Conservation (phyloP, 352 stramenopile genomes). For the Blastocystis sp. region DNA sequence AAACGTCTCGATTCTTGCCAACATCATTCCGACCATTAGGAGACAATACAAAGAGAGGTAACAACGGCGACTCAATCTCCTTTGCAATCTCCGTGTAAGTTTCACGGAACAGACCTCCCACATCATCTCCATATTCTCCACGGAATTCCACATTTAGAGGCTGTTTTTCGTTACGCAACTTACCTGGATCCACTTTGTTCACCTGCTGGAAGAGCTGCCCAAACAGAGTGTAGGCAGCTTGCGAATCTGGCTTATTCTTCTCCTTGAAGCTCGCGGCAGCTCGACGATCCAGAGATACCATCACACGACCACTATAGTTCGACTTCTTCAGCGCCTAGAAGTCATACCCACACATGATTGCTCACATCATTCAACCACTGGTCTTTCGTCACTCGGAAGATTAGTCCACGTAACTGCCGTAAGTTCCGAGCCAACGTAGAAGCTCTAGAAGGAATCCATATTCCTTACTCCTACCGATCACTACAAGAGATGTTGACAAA, state of each 20-base stretch:
- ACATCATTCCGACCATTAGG: slow-evolving; percentile 64
- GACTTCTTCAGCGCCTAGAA: slow-evolving; percentile 33
- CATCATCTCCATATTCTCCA: slow-evolving; percentile 59
- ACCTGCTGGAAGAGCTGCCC: slow-evolving; percentile 40
- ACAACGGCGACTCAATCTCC: slow-evolving; percentile 47
- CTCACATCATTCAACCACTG: slow-evolving; percentile 48
- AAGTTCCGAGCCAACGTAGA: slow-evolving; percentile 25
- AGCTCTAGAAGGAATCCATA: neutral
- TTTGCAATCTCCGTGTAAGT: slow-evolving; percentile 25
- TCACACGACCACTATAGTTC: slow-evolving; percentile 20
- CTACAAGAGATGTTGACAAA: slow-evolving; percentile 61
- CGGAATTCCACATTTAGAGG: slow-evolving; percentile 25
- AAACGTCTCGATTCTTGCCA: slow-evolving; percentile 63
- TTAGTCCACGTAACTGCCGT: slow-evolving; percentile 36
- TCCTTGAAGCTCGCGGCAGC: neutral
- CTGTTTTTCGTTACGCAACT: slow-evolving; percentile 31
- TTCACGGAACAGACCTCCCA: slow-evolving; percentile 62
- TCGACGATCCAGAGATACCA: slow-evolving; percentile 24
- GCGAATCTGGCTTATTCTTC: neutral
- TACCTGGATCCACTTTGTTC: neutral
- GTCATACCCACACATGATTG: neutral
- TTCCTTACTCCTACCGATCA: neutral
- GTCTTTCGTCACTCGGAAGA: slow-evolving; percentile 57
- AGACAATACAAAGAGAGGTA: slow-evolving; percentile 64
- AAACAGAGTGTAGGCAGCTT: slow-evolving; percentile 32